Percentiles rank a stretch among this genome's conserved stretches.
phyloP scores from a whole-genome alignment of 805 yeast species.

The Jamesozyma gamospora region DNA sequence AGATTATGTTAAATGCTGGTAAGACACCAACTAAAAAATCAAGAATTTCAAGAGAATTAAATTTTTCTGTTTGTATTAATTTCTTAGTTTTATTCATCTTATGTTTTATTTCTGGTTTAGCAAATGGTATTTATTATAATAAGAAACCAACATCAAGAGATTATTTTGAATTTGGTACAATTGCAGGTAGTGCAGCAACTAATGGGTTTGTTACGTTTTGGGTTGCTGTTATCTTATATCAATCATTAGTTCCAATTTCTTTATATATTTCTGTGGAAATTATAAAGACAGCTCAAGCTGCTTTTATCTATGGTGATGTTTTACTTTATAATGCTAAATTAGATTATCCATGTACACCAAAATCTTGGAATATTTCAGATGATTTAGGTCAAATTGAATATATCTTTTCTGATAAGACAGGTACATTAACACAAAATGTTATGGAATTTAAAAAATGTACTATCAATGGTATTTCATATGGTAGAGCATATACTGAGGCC shows the following conservation, averaged over 20 bases:
- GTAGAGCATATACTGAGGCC: constrained; percentile 77
- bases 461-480: constrained; percentile 61
- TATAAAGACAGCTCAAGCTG: constrained; percentile 74
- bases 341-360: constrained; percentile 77
- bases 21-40: constrained; percentile 70
- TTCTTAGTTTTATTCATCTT: constrained; percentile 53
- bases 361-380: constrained; percentile 78
- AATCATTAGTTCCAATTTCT: constrained; percentile 75
- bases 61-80: constrained; percentile 58
- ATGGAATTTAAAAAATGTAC: constrained; percentile 83
- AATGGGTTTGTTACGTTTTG: constrained; percentile 67
- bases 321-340: constrained; percentile 56
- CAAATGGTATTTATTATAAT: constrained; percentile 58
- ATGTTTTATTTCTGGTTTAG: constrained; percentile 60
- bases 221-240: constrained; percentile 67
- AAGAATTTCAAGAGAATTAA: constrained; percentile 62
- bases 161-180: constrained; percentile 60
- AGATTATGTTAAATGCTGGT: constrained; percentile 75
- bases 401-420: constrained; percentile 76
- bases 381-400: constrained; percentile 82
- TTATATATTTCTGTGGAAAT: constrained; percentile 74
- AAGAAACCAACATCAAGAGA: constrained; percentile 40
- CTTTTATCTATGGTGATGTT: constrained; percentile 67
- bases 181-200: constrained; percentile 52
- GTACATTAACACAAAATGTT: constrained; percentile 72